Evolutionary conservation across 2,329 filamentous ascomycete species (phyloP).

Genomic region (Sclerotinia subarctica): DNA sequence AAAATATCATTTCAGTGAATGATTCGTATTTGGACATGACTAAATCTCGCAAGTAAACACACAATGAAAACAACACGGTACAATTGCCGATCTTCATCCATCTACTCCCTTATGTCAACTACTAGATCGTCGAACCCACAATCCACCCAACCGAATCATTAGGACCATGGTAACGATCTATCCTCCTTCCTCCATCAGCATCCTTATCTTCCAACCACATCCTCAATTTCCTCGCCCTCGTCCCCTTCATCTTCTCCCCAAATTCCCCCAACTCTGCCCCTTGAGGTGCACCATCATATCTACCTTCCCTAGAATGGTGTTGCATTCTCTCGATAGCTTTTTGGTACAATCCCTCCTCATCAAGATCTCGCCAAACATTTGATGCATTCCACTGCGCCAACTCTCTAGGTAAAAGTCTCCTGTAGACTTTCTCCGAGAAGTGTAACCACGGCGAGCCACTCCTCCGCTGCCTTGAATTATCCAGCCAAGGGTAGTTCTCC

Average conservation of each 20-base stretch:
- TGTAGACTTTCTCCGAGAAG: neutral
- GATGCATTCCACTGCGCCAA: slow-evolving; percentile 12
- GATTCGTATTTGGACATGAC: too few relatives aligned
- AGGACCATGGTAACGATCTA: neutral
- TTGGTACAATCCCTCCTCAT: neutral
- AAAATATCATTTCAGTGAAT: too few relatives aligned
- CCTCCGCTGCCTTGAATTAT: neutral
- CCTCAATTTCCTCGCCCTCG: neutral
- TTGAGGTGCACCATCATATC: neutral
- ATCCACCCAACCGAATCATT: neutral
- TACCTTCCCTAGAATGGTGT: neutral
- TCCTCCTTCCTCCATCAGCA: neutral
- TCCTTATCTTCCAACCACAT: slow-evolving; percentile 8
- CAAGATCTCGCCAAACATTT: neutral
- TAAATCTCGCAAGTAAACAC: neutral
- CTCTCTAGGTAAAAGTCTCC: neutral
- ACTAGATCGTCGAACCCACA: too few relatives aligned
- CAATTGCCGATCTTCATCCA: neutral
- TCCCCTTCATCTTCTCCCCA: neutral
- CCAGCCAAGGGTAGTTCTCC: neutral
- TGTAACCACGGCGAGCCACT: neutral
- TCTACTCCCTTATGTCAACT: neutral
- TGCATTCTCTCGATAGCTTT: neutral
- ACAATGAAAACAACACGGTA: neutral
- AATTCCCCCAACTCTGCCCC: neutral